These are phyloP conservation scores for Sporobolomyces pararoseus DNA, from an alignment of 768 basidiomycete species.

Conservation along the genomic window DNA sequence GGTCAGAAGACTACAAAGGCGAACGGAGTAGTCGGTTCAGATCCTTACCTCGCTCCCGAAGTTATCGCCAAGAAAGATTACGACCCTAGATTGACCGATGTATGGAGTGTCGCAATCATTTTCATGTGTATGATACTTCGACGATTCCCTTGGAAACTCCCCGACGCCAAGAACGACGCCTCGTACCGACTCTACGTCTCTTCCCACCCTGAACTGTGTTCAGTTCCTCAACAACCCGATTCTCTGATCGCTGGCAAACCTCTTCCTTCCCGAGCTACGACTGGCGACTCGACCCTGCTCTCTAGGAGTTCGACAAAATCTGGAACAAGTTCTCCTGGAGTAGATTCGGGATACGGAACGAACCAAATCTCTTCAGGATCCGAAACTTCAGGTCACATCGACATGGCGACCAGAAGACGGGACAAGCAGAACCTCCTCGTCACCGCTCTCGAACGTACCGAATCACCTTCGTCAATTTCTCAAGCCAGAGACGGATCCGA, in stretches of 20 bases:
- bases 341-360: slow-evolving; percentile 35
- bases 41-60: slow-evolving; percentile 97
- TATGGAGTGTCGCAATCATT: slow-evolving; percentile 97
- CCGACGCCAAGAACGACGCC: slow-evolving; percentile 86
- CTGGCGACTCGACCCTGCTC: neutral
- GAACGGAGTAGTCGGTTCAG: slow-evolving; percentile 88
- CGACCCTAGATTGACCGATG: slow-evolving; percentile 95
- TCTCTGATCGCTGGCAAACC: slow-evolving; percentile 41
- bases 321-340: slow-evolving; percentile 22
- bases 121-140: slow-evolving; percentile 98
- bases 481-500: neutral
- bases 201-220: slow-evolving; percentile 80
- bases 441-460: slow-evolving; percentile 38
- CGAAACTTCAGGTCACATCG: slow-evolving; percentile 11
- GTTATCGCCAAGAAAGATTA: slow-evolving; percentile 75
- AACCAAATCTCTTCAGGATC: slow-evolving; percentile 12
- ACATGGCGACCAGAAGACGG: slow-evolving; percentile 15
- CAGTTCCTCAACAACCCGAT: slow-evolving; percentile 10
- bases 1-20: slow-evolving; percentile 71
- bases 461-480: slow-evolving; percentile 29
- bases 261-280: slow-evolving; percentile 29
- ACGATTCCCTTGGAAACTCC: slow-evolving; percentile 98
- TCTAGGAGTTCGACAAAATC: slow-evolving; percentile 32
- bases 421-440: slow-evolving; percentile 24
- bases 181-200: slow-evolving; percentile 87